A percentile compares a stretch with the other conserved stretches of the same genome.
Conservation (phyloP, 176 grass and related monocot species). For the Oryza punctata region DNA sequence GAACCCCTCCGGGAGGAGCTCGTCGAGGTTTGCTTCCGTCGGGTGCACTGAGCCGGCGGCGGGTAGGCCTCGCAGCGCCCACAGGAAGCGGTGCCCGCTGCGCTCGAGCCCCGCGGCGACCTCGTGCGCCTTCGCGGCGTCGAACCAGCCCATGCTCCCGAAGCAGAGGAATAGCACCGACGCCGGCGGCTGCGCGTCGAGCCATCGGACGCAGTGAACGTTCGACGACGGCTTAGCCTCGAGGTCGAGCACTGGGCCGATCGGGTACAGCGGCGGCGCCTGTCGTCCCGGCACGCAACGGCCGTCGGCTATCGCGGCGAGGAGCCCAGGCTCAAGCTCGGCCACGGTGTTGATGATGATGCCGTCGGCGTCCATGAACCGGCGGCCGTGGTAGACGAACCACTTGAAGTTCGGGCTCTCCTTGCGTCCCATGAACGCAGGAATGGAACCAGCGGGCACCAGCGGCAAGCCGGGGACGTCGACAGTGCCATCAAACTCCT, state of each 20-base stretch:
- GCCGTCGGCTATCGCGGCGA: slow-evolving; percentile 31
- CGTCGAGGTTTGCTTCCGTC: slow-evolving; percentile 8
- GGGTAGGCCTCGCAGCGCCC: slow-evolving; percentile 37
- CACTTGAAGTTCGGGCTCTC: slow-evolving; percentile 45
- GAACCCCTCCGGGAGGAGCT: slow-evolving; percentile 54
- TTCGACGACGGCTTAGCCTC: not conserved
- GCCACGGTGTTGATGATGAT: slow-evolving; percentile 64
- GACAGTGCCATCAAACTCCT: slow-evolving; percentile 27
- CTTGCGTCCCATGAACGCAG: slow-evolving; percentile 28
- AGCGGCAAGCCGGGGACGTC: slow-evolving; percentile 52
- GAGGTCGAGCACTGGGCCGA: slow-evolving; percentile 46
- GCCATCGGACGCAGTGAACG: slow-evolving; percentile 50
- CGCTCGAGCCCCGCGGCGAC: slow-evolving; percentile 54
- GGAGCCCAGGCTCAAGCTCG: slow-evolving; percentile 34
- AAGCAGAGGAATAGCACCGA: slow-evolving; percentile 70
- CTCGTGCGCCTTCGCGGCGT: slow-evolving; percentile 37
- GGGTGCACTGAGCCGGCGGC: not conserved
- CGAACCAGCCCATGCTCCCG: slow-evolving; percentile 57
- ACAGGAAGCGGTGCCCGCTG: slow-evolving; percentile 57
- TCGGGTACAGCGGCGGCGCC: slow-evolving; percentile 47
- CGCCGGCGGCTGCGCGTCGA: slow-evolving; percentile 48
- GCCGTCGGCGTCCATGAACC: slow-evolving; percentile 49
- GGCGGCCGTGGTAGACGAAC: slow-evolving; percentile 56
- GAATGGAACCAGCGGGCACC: slow-evolving; percentile 33
- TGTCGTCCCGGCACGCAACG: slow-evolving; percentile 16